Evolutionary conservation across 768 basidiomycete genomes (phyloP).

Genomic region (Trametes cingulata): DNA sequence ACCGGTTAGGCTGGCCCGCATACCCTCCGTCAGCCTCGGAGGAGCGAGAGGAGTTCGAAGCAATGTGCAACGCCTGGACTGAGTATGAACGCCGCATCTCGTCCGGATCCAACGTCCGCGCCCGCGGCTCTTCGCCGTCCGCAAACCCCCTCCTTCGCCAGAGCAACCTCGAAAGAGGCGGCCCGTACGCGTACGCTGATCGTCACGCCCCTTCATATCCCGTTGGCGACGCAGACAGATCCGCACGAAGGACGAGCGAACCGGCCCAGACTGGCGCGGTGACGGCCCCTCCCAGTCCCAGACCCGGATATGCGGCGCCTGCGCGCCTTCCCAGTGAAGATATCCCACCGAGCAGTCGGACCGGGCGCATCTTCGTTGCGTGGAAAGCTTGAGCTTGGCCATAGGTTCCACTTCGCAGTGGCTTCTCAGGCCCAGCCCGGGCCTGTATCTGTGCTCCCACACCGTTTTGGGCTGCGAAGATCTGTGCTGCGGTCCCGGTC

Average conservation of each 20-base stretch:
- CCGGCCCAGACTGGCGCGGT: background rate
- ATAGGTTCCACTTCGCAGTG: background rate
- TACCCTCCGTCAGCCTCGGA: conserved; percentile 42
- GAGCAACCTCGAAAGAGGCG: conserved; percentile 1
- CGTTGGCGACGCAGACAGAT: background rate
- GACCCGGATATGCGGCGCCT: background rate
- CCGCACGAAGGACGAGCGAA: conserved; percentile 7
- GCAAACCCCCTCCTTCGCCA: background rate
- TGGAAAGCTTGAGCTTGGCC: conserved; percentile 46
- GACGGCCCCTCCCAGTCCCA: conserved; percentile 4
- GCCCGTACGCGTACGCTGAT: background rate
- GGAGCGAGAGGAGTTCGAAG: conserved; percentile 58
- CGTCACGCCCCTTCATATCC: background rate
- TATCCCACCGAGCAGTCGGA: conserved; percentile 43
- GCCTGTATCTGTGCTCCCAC: background rate
- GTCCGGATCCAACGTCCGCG: conserved; percentile 8
- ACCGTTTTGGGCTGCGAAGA: conserved; percentile 7
- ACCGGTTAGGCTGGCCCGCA: conserved; percentile 51
- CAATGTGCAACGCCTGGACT: conserved; percentile 59
- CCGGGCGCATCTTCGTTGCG: conserved; percentile 54
- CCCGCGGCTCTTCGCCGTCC: background rate
- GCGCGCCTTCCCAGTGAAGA: background rate
- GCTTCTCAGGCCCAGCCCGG: conserved; percentile 2
- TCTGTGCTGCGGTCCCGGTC: conserved; percentile 14
- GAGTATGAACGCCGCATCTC: conserved; percentile 40